Percentiles rank a stretch among this genome's conserved stretches.
Evolutionary conservation across 345 rosid species (phyloP).

Genomic region (Schrenkiella parvula): DNA sequence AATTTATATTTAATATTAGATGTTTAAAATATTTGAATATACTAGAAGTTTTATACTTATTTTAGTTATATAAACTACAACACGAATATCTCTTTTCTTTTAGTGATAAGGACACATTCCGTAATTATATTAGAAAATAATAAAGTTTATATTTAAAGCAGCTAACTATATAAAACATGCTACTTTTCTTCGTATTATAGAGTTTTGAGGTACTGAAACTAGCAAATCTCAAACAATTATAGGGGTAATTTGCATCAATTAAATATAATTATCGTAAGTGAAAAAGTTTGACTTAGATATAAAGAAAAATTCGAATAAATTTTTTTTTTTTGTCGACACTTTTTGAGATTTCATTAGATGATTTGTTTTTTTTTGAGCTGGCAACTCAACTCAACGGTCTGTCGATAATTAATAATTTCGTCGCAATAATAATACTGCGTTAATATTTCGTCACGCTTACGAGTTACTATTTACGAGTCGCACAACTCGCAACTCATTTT

Average conservation of each 20-base stretch:
- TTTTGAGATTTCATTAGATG: too few relatives aligned
- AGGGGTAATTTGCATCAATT: not conserved
- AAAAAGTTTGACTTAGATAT: not conserved
- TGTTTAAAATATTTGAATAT: not conserved
- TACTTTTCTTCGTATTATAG: not conserved
- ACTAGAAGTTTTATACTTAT: not conserved
- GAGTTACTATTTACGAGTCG: conserved; percentile 17
- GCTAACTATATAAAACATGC: not conserved
- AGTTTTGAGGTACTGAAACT: not conserved
- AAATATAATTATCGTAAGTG: not conserved
- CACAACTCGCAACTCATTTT: too few relatives aligned
- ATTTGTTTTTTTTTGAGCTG: conserved; percentile 45
- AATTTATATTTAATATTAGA: not conserved
- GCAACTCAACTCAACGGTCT: conserved; percentile 31
- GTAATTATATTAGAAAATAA: conserved; percentile 1
- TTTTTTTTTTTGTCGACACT: not conserved
- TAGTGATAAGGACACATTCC: conserved; percentile 20
- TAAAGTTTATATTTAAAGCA: not conserved
- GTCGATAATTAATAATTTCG: not conserved
- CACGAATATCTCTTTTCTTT: conserved; percentile 14
- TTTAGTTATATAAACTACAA: not conserved
- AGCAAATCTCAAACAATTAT: not conserved
- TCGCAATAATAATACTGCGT: conserved; percentile 41
- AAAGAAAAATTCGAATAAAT: not conserved
- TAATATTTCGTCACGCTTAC: conserved; percentile 65